These are phyloP conservation scores for Teunomyces aglyptinius DNA, from an alignment of 805 yeast species.

Conservation along the genomic window DNA sequence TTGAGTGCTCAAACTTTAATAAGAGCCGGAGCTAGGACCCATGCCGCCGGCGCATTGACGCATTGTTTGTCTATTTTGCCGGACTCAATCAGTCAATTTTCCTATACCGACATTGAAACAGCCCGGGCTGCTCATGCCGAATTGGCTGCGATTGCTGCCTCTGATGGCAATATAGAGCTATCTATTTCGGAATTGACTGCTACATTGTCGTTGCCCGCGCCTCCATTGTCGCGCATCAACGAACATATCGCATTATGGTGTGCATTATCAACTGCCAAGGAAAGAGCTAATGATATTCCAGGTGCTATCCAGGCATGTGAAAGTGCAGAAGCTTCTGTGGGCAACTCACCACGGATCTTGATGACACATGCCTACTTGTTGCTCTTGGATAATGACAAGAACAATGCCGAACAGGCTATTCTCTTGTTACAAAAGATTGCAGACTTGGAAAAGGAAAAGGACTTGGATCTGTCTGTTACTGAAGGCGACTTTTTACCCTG, in stretches of 20 bases:
- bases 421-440: conserved; percentile 32
- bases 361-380: conserved; percentile 51
- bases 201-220: conserved; percentile 50
- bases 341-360: conserved; percentile 43
- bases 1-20: conserved; percentile 49
- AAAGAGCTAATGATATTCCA: conserved; percentile 47
- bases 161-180: conserved; percentile 48
- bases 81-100: conserved; percentile 23
- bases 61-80: conserved; percentile 45
- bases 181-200: conserved; percentile 51
- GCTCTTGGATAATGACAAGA: conserved; percentile 26
- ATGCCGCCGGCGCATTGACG: conserved; percentile 48
- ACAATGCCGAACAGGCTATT: conserved; percentile 36
- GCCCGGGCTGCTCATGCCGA: conserved; percentile 55
- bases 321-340: conserved; percentile 45
- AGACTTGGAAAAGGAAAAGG: conserved; percentile 19
- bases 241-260: conserved; percentile 55
- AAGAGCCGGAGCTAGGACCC: conserved; percentile 40
- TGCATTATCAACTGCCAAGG: conserved; percentile 50
- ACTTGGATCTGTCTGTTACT: conserved; percentile 12
- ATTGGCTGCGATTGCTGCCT: conserved; percentile 53
- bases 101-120: conserved; percentile 40
- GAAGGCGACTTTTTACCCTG: conserved; percentile 57
- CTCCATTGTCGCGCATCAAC: conserved; percentile 42
- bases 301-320: conserved; percentile 53